A percentile compares a stretch with the other conserved stretches of the same genome.
These are phyloP conservation scores for Grigorovia jiainica DNA, from an alignment of 805 yeast species.

Conservation along the genomic window DNA sequence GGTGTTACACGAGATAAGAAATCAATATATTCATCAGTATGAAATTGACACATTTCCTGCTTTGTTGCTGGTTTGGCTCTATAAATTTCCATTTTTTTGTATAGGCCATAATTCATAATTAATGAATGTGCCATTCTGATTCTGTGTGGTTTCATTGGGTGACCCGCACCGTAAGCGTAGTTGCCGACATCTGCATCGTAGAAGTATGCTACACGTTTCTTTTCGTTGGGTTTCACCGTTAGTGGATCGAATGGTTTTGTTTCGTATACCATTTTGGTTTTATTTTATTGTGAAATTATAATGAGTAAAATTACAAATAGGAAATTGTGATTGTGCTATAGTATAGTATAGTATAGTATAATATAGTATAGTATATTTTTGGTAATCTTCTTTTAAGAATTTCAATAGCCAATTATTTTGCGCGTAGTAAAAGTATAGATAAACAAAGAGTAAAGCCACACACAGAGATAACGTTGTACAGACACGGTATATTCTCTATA, in stretches of 20 bases:
- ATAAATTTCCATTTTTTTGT: slow-evolving; percentile 94
- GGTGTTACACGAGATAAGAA: slow-evolving; percentile 86
- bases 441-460: no score
- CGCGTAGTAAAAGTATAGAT: no score
- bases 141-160: slow-evolving; percentile 98
- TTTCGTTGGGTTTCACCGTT: slow-evolving; percentile 43
- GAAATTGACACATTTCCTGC: slow-evolving; percentile 97
- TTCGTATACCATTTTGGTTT: slow-evolving; percentile 35
- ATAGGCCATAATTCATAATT: slow-evolving; percentile 93
- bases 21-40: slow-evolving; percentile 94
- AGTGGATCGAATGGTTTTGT: slow-evolving; percentile 56
- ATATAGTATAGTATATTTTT: no score
- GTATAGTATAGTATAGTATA: not conserved
- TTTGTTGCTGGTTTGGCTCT: slow-evolving; percentile 96
- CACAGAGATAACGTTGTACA: no score
- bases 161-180: slow-evolving; percentile 97
- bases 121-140: slow-evolving; percentile 97
- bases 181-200: slow-evolving; percentile 93
- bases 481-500: no score
- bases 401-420: no score
- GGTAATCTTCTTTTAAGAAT: no score
- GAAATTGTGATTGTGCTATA: not conserved
- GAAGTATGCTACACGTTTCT: slow-evolving; percentile 60
- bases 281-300: not conserved
- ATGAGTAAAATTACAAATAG: no score